Base-by-base conservation (phyloP, 1,284 basidiomycete genomes). In the Rhodotorula glutinis region DNA sequence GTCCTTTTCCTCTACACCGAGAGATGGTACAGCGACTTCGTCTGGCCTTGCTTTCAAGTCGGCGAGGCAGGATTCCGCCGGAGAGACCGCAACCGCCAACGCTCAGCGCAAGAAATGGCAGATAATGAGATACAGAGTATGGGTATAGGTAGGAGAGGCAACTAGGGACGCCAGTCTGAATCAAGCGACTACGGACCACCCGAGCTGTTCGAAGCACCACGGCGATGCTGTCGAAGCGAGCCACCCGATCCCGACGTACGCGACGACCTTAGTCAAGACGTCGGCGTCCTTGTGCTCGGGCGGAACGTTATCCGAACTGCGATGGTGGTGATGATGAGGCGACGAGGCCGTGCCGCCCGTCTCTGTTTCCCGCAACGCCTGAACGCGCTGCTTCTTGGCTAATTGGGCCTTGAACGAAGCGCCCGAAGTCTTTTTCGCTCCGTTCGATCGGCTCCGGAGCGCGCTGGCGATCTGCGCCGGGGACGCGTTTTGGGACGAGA, bases 191-290 rank as follows among this genome's bases (percentile, higher is more conserved):
- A 64, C 62, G 3, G 44, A 62, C 55, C 67, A 33, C 0, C 71
- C 71, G 13, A 64, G 16, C 29, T 25, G 25, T 13, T 29, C 56
- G 53, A 73, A 73, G 11, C 30, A 19, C 55, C 53, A 49, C 3
- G 69, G 72, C 3, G 71, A 52, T 14, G 41, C 63, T 5, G 69
- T 66, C 40, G 66, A 65, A 41, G 72, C 69, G n/a, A 67, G 21
- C 65, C 62, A 71, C 11, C 72, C 72, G 40, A 73, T 71, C 14
- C 72, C 72, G 9, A 57, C 46, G 49, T 72, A 71, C 4, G 68
- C 64, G 25, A 67, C 30, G 19, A 71, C 65, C 46, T 71, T 71
- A 7, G 72, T 73, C 40, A 73, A 57, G 14, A 73, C 72, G 49
- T 73, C 72, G 38, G 67, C 72, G 29, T 73, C 72, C 27, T 53